phyloP scores from a whole-genome alignment of 768 basidiomycete genomes.

The Daedaleopsis nitida region DNA sequence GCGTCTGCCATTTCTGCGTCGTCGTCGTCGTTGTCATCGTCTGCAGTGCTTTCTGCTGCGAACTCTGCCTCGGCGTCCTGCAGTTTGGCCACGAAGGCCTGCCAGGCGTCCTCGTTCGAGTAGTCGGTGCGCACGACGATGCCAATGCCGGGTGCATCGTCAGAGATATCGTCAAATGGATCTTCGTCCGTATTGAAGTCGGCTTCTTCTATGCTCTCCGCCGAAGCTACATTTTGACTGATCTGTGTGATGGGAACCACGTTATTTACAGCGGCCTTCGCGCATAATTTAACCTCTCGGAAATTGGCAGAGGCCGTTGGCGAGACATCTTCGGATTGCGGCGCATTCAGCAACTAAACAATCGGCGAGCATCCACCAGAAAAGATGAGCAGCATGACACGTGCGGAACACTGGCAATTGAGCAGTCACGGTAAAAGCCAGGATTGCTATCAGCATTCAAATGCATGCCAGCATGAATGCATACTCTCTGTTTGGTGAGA shows the following conservation, averaged over 20 bases:
- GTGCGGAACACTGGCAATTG: no score
- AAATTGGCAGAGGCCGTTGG: no score
- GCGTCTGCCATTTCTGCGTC: conserved; percentile 19
- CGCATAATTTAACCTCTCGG: no score
- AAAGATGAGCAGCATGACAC: no score
- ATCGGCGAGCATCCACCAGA: no score
- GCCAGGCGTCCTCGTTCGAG: conserved; percentile 68
- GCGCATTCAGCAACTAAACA: no score
- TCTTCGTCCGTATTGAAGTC: conserved; percentile 48
- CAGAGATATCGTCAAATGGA: conserved; percentile 49
- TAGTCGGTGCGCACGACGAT: conserved; percentile 76
- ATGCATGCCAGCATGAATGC: no score
- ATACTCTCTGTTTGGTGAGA: no score
- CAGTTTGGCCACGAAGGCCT: conserved; percentile 50
- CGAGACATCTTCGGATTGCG: no score
- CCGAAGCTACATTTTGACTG: conserved; percentile 20
- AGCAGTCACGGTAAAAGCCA: no score
- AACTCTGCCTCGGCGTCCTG: conserved; percentile 62
- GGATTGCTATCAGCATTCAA: no score
- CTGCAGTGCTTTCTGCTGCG: conserved; percentile 23
- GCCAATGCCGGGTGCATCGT: conserved; percentile 54
- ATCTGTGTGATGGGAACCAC: not conserved
- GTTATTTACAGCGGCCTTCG: not conserved
- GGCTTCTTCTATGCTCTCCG: conserved; percentile 21
- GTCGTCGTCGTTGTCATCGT: conserved; percentile 30